Evolutionary conservation across 2,329 filamentous ascomycete genomes (phyloP).

Genomic region (Colletotrichum zoysiae): DNA sequence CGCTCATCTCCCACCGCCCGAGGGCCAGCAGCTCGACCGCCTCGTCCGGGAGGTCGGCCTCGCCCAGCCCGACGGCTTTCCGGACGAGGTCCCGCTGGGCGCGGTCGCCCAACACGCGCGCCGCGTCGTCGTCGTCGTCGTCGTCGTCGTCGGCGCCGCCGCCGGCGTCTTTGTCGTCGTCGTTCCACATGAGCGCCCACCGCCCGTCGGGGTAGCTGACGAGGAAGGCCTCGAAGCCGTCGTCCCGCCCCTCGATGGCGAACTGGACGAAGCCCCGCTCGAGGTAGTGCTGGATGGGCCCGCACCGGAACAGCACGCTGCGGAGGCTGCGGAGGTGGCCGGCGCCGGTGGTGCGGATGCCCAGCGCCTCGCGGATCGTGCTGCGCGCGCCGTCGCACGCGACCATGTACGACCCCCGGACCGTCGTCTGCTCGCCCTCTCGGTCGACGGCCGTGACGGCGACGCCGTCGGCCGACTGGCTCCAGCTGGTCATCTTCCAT

Average conservation of each 20-base stretch:
- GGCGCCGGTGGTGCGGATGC: constrained; percentile 47
- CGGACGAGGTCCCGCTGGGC: constrained; percentile 18
- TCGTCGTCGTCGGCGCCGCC: too few species aligned
- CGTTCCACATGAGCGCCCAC: constrained; percentile 42
- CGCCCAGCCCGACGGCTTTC: constrained; percentile 11
- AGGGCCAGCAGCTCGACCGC: constrained; percentile 43
- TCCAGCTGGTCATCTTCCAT: constrained; percentile 48
- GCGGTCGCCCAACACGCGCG: not conserved
- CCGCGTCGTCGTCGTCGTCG: not conserved
- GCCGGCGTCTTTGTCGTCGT: not conserved
- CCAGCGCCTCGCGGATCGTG: constrained; percentile 46
- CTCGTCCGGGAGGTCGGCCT: constrained; percentile 21
- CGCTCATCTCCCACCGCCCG: constrained; percentile 45
- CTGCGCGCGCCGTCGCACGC: constrained; percentile 54
- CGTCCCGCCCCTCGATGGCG: constrained; percentile 45
- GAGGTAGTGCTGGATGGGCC: constrained; percentile 47
- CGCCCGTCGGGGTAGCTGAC: constrained; percentile 45
- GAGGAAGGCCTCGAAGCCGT: constrained; percentile 46
- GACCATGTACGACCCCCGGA: constrained; percentile 53
- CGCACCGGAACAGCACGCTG: constrained; percentile 52
- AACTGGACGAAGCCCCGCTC: constrained; percentile 51
- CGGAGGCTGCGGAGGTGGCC: constrained; percentile 50
- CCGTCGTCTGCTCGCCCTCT: constrained; percentile 33
- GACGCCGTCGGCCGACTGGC: constrained; percentile 42
- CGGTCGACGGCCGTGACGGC: constrained; percentile 1